Evolutionary conservation across 2,329 filamentous ascomycete genomes (phyloP).

Genomic region (Aspergillus puulaauensis): DNA sequence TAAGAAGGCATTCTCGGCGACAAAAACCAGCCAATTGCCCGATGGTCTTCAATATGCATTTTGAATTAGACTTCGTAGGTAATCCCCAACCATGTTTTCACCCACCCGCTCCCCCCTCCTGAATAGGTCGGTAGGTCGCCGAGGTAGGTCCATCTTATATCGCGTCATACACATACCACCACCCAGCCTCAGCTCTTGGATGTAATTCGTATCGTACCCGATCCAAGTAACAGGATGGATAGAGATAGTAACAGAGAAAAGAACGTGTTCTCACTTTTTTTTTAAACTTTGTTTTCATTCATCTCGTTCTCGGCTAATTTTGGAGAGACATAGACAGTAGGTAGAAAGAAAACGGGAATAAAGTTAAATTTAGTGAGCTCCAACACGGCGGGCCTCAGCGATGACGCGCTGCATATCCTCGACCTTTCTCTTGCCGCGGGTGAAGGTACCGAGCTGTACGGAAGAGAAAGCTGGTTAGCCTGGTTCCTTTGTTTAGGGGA

Average conservation of each 20-base stretch:
- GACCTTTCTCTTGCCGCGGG: conserved; percentile 98
- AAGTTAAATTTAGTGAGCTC: conserved; percentile 58
- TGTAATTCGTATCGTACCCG: not conserved
- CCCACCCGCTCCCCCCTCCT: not conserved
- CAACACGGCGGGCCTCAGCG: conserved; percentile 81
- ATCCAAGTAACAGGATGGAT: not conserved
- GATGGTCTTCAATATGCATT: conserved; percentile 7
- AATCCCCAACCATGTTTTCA: conserved; percentile 1
- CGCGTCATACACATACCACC: not conserved
- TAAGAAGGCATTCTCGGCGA: not conserved
- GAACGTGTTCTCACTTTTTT: conserved; percentile 13
- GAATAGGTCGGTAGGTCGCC: not conserved
- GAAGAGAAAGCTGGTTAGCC: conserved; percentile 19
- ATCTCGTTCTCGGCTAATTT: conserved; percentile 26
- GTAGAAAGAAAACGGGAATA: conserved; percentile 16
- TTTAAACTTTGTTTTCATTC: conserved; percentile 21
- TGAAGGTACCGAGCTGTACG: conserved; percentile 88
- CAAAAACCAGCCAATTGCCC: not conserved
- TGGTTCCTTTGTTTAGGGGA: not conserved
- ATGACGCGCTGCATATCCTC: conserved; percentile 98
- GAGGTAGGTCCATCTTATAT: not conserved
- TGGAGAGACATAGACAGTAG: conserved; percentile 15
- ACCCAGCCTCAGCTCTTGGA: too few species aligned
- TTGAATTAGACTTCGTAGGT: conserved; percentile 14
- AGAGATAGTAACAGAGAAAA: not conserved